Conservation (phyloP, 2,329 filamentous ascomycete genomes). For the Helminthosporium solani region DNA sequence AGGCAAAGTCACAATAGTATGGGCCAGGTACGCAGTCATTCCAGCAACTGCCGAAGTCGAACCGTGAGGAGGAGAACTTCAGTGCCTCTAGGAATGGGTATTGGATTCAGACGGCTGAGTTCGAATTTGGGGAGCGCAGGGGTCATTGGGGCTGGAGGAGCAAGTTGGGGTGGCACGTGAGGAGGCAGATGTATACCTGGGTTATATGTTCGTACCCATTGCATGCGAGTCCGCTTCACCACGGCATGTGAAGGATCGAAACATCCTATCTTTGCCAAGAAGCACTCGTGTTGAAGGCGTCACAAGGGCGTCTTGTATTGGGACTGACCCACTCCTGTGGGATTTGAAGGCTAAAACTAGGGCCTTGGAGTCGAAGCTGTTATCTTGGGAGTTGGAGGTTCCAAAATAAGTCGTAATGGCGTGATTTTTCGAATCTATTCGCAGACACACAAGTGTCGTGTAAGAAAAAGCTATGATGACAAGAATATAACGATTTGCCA, state of each 20-base stretch:
- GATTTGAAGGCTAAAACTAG: not conserved
- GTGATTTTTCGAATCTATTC: too few species aligned
- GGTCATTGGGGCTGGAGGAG: slow-evolving; percentile 29
- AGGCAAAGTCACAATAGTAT: slow-evolving; percentile 18
- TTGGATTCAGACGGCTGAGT: slow-evolving; percentile 47
- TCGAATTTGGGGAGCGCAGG: slow-evolving; percentile 48
- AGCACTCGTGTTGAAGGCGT: too few species aligned
- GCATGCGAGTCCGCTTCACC: too few species aligned
- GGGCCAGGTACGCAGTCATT: slow-evolving; percentile 22
- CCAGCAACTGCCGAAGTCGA: slow-evolving; percentile 36
- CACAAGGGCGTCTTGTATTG: too few species aligned
- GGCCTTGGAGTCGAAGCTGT: not conserved
- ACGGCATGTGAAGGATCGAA: too few species aligned
- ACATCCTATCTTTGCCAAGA: too few species aligned
- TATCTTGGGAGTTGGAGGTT: not conserved
- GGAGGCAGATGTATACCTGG: too few species aligned
- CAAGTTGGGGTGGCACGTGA: slow-evolving; percentile 37
- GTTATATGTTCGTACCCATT: too few species aligned
- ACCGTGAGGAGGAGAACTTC: slow-evolving; percentile 42
- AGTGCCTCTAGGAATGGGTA: slow-evolving; percentile 49
- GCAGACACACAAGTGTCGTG: too few species aligned
- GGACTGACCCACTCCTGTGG: not conserved
- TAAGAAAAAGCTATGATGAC: too few species aligned
- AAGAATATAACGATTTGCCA: too few species aligned
- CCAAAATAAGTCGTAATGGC: not conserved